Evolutionary conservation across 495 filamentous ascomycete species (phyloP).

Genomic region (Penicillium coprophilum): DNA sequence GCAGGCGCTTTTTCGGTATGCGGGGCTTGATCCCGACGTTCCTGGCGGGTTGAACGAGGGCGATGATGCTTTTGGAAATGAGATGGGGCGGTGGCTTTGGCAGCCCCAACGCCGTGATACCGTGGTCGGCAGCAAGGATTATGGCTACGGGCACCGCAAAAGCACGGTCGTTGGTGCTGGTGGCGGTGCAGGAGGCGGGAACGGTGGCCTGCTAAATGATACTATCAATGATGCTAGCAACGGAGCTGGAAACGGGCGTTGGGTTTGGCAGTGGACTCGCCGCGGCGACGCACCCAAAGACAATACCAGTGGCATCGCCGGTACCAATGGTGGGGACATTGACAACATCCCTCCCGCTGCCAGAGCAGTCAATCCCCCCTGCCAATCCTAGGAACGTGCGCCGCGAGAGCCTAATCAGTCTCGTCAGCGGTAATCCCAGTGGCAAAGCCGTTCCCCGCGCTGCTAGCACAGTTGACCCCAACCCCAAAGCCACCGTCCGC

Average conservation of each 20-base stretch:
- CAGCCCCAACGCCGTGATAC: neutral
- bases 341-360: neutral
- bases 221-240: neutral
- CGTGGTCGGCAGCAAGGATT: neutral
- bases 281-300: neutral
- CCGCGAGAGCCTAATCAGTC: constrained; percentile 4
- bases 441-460: neutral
- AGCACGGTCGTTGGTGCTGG: neutral
- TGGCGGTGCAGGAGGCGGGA: neutral
- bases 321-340: neutral
- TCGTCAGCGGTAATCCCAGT: constrained; percentile 4
- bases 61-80: constrained; percentile 7
- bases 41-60: constrained; percentile 5
- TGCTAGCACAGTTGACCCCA: constrained; percentile 3
- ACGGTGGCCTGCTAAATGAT: neutral
- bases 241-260: constrained; percentile 5
- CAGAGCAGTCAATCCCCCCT: neutral
- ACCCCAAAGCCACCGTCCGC: constrained; percentile 1
- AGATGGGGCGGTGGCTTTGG: constrained; percentile 7
- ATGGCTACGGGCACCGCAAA: constrained; percentile 1
- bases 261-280: constrained; percentile 15
- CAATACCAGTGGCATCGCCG: neutral
- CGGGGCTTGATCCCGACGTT: constrained; percentile 32
- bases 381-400: neutral
- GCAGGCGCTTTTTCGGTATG: constrained; percentile 59